A percentile compares a stretch with the other conserved stretches of the same genome.
These are phyloP conservation scores for Epichloe sp. DNA, from an alignment of 2,329 filamentous ascomycete genomes.

Conservation along the genomic window DNA sequence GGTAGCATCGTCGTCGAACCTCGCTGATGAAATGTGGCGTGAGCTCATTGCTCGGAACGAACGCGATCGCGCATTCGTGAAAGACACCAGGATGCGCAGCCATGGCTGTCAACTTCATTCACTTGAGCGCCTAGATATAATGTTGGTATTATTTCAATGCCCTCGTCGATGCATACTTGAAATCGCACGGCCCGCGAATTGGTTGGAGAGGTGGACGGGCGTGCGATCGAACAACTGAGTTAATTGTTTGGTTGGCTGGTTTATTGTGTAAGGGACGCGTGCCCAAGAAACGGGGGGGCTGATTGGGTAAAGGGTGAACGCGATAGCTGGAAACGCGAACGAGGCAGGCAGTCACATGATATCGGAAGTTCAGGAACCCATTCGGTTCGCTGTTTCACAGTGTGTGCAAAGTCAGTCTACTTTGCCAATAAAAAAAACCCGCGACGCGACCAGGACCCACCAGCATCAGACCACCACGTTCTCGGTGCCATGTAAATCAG, in stretches of 20 bases:
- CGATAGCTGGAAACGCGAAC: conserved; percentile 20
- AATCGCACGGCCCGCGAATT: too few species aligned
- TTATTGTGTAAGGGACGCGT: too few species aligned
- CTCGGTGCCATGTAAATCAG: not conserved
- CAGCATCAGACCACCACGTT: not conserved
- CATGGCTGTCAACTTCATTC: conserved; percentile 12
- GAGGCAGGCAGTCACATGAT: conserved; percentile 23
- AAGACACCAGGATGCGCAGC: conserved; percentile 22
- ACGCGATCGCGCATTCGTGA: conserved; percentile 30
- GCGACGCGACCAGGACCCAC: not conserved
- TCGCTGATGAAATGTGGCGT: conserved; percentile 28
- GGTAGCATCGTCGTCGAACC: conserved; percentile 14
- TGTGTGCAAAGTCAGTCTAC: not conserved
- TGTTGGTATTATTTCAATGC: not conserved
- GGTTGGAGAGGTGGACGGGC: too few species aligned
- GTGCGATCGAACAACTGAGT: too few species aligned
- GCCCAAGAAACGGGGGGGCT: conserved; percentile 1
- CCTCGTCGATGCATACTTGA: not conserved
- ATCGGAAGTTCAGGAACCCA: not conserved
- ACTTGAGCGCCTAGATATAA: not conserved
- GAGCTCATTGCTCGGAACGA: conserved; percentile 29
- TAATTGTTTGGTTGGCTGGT: not conserved
- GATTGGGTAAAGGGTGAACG: not conserved
- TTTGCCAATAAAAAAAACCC: not conserved
- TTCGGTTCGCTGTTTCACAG: not conserved